A percentile compares a stretch with the other conserved stretches of the same genome.
Conservation (phyloP, 805 yeast genomes). For the Suhomyces sp. region DNA sequence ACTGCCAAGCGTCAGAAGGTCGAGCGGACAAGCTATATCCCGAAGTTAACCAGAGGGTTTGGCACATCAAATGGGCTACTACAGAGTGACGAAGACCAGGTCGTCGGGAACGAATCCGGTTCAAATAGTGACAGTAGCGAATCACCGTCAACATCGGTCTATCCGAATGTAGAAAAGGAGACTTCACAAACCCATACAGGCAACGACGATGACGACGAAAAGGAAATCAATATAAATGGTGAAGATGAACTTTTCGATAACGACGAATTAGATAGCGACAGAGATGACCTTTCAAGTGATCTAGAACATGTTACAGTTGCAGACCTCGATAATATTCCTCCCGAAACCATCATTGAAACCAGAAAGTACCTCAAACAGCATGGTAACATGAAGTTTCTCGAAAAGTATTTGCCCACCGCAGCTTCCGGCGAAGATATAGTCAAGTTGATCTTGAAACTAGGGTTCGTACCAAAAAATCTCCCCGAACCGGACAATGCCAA, state of each 20-base stretch:
- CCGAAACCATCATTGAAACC: conserved; percentile 20
- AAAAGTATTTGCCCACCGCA: conserved; percentile 57
- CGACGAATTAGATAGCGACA: neutral
- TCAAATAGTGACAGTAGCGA: neutral
- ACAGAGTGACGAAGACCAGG: conserved; percentile 7
- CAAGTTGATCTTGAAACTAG: conserved; percentile 57
- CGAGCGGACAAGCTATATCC: conserved; percentile 3
- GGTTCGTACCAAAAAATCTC: conserved; percentile 46
- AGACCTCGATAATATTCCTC: conserved; percentile 8
- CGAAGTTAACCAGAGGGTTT: conserved; percentile 11
- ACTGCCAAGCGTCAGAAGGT: conserved; percentile 5
- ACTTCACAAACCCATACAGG: neutral
- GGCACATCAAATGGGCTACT: conserved; percentile 5
- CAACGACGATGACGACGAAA: neutral
- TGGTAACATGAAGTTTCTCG: conserved; percentile 62
- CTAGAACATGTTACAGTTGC: conserved; percentile 2
- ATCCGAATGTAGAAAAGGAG: neutral
- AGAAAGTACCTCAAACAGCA: conserved; percentile 50
- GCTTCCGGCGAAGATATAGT: conserved; percentile 59
- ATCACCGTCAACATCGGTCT: neutral
- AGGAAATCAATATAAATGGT: neutral
- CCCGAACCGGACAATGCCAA: conserved; percentile 40
- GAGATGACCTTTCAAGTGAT: conserved; percentile 2
- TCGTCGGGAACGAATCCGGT: conserved; percentile 1
- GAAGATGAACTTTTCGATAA: neutral